Evolutionary conservation across 495 filamentous ascomycete genomes (phyloP).

Genomic region (Penicillium coffeae): DNA sequence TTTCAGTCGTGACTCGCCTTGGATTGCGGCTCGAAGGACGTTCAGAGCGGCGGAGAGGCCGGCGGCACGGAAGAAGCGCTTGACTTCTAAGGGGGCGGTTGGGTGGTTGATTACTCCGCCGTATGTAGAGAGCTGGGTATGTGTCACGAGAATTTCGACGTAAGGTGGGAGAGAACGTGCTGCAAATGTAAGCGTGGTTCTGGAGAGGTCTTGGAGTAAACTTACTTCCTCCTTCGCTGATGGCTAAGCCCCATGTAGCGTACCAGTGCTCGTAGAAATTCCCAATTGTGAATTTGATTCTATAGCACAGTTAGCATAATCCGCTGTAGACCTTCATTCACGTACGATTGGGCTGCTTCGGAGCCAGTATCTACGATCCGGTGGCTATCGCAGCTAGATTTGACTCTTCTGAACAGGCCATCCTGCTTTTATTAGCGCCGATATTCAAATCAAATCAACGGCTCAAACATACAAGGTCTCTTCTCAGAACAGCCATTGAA

Average conservation of each 20-base stretch:
- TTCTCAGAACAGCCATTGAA: constrained; percentile 62
- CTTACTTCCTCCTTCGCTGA: constrained; percentile 54
- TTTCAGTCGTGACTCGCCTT: constrained; percentile 63
- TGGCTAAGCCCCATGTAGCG: constrained; percentile 55
- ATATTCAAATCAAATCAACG: neutral
- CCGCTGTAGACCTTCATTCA: neutral
- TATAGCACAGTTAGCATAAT: constrained; percentile 16
- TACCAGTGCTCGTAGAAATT: constrained; percentile 61
- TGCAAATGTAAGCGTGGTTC: constrained; percentile 17
- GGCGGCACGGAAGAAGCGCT: constrained; percentile 66
- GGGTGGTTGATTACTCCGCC: constrained; percentile 71
- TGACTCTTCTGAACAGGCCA: constrained; percentile 55
- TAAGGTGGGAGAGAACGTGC: constrained; percentile 64
- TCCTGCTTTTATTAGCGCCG: constrained; percentile 37
- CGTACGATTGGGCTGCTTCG: constrained; percentile 55
- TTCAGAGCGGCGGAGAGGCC: constrained; percentile 66
- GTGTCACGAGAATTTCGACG: constrained; percentile 69
- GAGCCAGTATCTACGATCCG: constrained; percentile 46
- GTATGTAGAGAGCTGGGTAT: constrained; percentile 69
- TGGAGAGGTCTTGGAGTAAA: constrained; percentile 1
- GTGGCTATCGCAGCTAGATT: constrained; percentile 59
- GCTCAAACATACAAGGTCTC: constrained; percentile 55
- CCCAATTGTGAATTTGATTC: constrained; percentile 58
- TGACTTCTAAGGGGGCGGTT: constrained; percentile 64
- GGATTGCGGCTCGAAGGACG: constrained; percentile 69